Base-by-base conservation (phyloP, 805 yeast species). In the Metschnikowia aberdeeniae region DNA sequence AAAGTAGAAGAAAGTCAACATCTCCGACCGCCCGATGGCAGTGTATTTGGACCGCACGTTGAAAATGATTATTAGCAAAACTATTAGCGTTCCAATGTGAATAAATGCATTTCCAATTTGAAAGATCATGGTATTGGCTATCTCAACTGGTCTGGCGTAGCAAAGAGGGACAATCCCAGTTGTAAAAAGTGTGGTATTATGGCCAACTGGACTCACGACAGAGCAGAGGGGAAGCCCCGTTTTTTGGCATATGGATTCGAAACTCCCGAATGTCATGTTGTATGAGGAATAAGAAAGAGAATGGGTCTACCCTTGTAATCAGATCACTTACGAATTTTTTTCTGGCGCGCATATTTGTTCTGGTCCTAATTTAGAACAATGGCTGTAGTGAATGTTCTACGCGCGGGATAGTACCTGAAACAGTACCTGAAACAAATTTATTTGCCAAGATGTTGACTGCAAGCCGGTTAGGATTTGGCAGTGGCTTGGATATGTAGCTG, bases 61-160 rank as follows among this genome's bases (percentile, higher is more conserved):
- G 70, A 82, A 86, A 10, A 89, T 72, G 44, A 90, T 86, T 55
- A 89, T 76, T 40, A 83, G 70, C 31, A 85, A 51, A 34, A 88
- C 76, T 6, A 77, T 66, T 29, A 93, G 66, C 0, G 88, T 80
- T 1, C 85, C 89, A 42, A 92, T 81, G 59, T 90, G 88, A 17
- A 89, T 78, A 60, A 92, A 86, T 6, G 95, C 89, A 51, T 84
- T 86, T 26, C 97, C 97, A 11, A 88, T 73, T 61, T 88, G 88
- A 67, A 89, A 92, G 17, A 92, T 87, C 68, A 88, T 75, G 1
- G 98, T 92, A 66, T 92, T 92, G 42, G 97, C 96, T 34, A 92
- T 60, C 53, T 84, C 89, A 19, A 92, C 87, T 6, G 92, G 77
- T 57, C 97, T 72, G 0, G 97, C 84, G 55, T 88, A 92, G 66